Percentiles rank a stretch among this genome's conserved stretches.
Conservation (phyloP, 352 stramenopile species). For the Globisporangium abappressorium region DNA sequence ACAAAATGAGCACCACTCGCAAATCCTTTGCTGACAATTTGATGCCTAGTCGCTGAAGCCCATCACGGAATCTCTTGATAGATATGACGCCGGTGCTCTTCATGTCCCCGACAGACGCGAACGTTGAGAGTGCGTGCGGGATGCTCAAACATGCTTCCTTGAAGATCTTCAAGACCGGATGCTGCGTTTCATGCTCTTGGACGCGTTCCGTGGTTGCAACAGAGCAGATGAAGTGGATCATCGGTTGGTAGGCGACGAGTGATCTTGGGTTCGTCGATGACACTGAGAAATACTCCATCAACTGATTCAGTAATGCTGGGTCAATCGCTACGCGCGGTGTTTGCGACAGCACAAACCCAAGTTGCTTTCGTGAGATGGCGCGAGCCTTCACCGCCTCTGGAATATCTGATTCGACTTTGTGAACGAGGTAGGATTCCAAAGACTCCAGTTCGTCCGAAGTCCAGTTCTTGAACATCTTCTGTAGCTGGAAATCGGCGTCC, state of each 20-base stretch:
- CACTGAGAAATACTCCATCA: conserved; percentile 47
- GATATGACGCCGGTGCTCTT: conserved; percentile 38
- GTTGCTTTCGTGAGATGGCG: conserved; percentile 43
- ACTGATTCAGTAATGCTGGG: conserved; percentile 30
- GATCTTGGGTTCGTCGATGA: conserved; percentile 7
- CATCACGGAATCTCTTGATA: conserved; percentile 43
- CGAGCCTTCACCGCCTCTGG: conserved; percentile 25
- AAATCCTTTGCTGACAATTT: conserved; percentile 37
- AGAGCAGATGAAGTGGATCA: conserved; percentile 50
- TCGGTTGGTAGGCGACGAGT: conserved; percentile 33
- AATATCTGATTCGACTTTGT: conserved; percentile 38
- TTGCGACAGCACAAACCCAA: conserved; percentile 53
- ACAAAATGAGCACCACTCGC: conserved; percentile 44
- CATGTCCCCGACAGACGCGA: conserved; percentile 45
- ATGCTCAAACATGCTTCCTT: conserved; percentile 28
- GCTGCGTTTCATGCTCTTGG: conserved; percentile 21
- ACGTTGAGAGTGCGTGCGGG: conserved; percentile 31
- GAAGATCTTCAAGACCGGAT: conserved; percentile 28
- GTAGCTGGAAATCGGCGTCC: conserved; percentile 33
- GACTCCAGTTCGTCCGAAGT: conserved; percentile 35
- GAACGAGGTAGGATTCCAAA: conserved; percentile 30
- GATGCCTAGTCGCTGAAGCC: conserved; percentile 31
- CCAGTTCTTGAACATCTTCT: conserved; percentile 39
- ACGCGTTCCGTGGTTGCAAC: conserved; percentile 33
- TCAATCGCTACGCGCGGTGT: conserved; percentile 38